A percentile compares a stretch with the other conserved stretches of the same genome.
phyloP scores from a whole-genome alignment of 108 stramenopile species.

The Mediolabrus comicus region DNA sequence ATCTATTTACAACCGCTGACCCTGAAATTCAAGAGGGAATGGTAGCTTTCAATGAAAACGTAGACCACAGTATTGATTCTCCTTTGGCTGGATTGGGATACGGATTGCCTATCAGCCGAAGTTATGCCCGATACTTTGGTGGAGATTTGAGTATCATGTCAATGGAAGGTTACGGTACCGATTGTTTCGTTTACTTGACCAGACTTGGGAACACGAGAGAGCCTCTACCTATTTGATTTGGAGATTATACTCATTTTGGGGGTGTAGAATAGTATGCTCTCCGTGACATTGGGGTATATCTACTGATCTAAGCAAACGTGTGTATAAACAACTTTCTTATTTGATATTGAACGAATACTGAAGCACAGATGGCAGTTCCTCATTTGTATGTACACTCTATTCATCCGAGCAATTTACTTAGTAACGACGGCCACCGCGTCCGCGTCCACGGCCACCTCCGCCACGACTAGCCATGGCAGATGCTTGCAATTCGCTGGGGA shows the following conservation, averaged over 20 bases:
- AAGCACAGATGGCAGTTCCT: background rate
- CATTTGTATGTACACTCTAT: background rate
- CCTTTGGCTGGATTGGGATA: conserved; percentile 98
- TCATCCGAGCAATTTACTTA: no score
- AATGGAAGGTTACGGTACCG: conserved; percentile 99
- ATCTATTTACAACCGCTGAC: conserved; percentile 90
- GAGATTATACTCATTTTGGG: background rate
- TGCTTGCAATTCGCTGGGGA: conserved; percentile 63
- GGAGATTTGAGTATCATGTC: conserved; percentile 98
- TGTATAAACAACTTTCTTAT: background rate
- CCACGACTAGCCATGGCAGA: conserved; percentile 52
- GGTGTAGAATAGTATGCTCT: no score
- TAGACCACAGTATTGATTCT: conserved; percentile 89
- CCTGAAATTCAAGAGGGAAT: conserved; percentile 85
- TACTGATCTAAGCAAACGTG: background rate
- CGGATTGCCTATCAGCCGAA: conserved; percentile 95
- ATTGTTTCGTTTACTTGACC: conserved; percentile 95
- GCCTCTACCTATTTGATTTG: conserved; percentile 74
- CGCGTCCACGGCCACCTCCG: conserved; percentile 61
- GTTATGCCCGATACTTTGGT: conserved; percentile 97
- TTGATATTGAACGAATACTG: background rate
- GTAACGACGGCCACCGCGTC: conserved; percentile 47
- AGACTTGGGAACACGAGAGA: conserved; percentile 82
- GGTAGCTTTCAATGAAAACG: conserved; percentile 63
- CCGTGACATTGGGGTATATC: no score